These are phyloP conservation scores for Bretschneidera sinensis DNA, from an alignment of 345 rosid genomes.

Conservation along the genomic window DNA sequence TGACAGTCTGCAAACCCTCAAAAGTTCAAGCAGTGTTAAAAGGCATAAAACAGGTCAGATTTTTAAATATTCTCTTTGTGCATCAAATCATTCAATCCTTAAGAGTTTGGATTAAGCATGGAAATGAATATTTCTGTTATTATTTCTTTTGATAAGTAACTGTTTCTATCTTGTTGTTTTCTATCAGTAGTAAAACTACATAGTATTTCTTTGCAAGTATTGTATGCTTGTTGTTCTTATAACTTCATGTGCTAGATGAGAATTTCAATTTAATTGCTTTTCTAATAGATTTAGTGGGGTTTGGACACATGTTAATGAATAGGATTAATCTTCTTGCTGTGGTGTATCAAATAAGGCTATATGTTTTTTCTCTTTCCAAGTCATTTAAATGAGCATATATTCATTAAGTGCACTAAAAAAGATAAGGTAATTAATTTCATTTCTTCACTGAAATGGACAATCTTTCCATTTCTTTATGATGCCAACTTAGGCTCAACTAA, in stretches of 20 bases:
- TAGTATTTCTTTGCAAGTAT: background rate
- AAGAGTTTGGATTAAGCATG: background rate
- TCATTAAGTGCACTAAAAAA: too few relatives aligned
- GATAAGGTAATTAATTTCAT: background rate
- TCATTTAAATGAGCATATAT: background rate
- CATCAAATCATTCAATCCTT: background rate
- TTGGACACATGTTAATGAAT: background rate
- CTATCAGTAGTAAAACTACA: background rate
- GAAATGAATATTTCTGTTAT: background rate
- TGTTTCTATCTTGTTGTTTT: background rate
- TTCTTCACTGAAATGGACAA: too few relatives aligned
- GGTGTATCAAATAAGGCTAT: background rate
- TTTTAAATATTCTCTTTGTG: background rate
- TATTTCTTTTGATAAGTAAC: too few relatives aligned
- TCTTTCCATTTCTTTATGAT: background rate
- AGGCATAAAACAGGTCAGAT: slow-evolving; percentile 76
- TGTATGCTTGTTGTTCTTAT: background rate
- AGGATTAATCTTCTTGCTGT: background rate
- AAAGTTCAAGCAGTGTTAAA: slow-evolving; percentile 80
- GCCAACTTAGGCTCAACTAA: background rate
- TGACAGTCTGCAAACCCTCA: slow-evolving; percentile 48
- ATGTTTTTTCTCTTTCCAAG: background rate
- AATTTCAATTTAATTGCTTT: background rate
- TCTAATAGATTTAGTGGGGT: background rate
- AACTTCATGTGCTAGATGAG: background rate